Evolutionary conservation across 768 basidiomycete genomes (phyloP).

Genomic region (Amanita molliuscula): DNA sequence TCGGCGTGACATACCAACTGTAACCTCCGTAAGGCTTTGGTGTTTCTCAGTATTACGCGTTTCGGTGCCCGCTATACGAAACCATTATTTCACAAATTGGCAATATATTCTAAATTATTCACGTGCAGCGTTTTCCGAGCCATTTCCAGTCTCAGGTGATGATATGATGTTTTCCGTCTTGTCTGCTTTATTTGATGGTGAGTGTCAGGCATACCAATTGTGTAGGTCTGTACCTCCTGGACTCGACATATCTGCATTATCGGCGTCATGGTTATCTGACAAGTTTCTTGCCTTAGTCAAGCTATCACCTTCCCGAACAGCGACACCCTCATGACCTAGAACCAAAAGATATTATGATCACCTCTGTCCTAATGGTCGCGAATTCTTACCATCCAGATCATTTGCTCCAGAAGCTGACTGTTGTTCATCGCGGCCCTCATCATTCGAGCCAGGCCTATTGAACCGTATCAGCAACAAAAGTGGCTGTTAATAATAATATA

Average conservation of each 20-base stretch:
- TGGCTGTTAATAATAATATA: neutral
- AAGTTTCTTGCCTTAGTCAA: neutral
- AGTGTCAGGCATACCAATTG: neutral
- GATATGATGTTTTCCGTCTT: neutral
- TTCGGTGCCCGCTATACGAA: neutral
- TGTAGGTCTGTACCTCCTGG: neutral
- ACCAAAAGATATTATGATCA: too few species aligned
- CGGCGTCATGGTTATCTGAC: neutral
- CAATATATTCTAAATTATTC: neutral
- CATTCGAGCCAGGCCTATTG: neutral
- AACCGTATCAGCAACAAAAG: neutral
- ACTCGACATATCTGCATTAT: neutral
- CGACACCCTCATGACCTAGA: too few species aligned
- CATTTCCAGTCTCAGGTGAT: neutral
- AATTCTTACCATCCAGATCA: neutral
- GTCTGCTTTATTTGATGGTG: neutral
- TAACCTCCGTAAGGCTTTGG: neutral
- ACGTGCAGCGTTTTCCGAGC: neutral
- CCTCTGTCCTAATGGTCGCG: neutral
- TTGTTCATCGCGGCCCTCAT: neutral
- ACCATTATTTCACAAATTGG: neutral
- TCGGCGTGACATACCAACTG: neutral
- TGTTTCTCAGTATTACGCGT: neutral
- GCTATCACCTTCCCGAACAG: neutral
- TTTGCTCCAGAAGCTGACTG: neutral